phyloP scores from a whole-genome alignment of 257 asterid species.

The Solanum clarkiae region DNA sequence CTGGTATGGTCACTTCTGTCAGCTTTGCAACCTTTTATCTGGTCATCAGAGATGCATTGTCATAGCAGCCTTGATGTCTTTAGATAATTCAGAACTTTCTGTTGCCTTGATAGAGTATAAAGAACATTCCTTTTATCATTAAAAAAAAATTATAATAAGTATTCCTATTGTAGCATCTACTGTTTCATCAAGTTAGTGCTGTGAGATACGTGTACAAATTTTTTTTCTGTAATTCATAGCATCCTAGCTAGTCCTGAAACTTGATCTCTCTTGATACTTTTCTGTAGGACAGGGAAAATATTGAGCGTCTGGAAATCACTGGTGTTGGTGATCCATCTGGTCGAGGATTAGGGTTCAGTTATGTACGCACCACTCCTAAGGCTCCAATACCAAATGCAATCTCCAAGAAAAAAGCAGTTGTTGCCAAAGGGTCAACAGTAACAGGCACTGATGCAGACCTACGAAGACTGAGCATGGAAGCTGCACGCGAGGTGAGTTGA shows the following conservation, averaged over 20 bases:
- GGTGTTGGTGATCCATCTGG: conserved; percentile 99
- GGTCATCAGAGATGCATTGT: not conserved
- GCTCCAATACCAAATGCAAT: conserved; percentile 70
- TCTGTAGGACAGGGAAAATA: conserved; percentile 77
- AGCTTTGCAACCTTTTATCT: not conserved
- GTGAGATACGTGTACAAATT: not conserved
- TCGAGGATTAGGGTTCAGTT: conserved; percentile 97
- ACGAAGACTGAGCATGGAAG: conserved; percentile 99
- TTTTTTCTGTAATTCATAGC: not conserved
- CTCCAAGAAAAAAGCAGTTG: conserved; percentile 70
- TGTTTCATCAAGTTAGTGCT: not conserved
- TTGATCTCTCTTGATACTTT: not conserved
- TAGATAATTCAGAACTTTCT: not conserved
- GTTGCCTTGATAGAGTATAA: not conserved
- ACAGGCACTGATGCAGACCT: conserved; percentile 99
- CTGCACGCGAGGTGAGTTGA: conserved; percentile 84
- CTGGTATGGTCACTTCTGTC: not conserved
- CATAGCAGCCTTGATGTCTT: not conserved
- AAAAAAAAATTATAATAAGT: not conserved
- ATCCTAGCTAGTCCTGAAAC: not conserved
- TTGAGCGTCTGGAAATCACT: conserved; percentile 92
- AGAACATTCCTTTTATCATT: not conserved
- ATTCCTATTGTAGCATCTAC: not conserved
- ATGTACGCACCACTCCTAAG: conserved; percentile 79
- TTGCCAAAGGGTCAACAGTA: conserved; percentile 88